phyloP scores from a whole-genome alignment of 1,284 basidiomycete species.

The Anthracocystis setariae region DNA sequence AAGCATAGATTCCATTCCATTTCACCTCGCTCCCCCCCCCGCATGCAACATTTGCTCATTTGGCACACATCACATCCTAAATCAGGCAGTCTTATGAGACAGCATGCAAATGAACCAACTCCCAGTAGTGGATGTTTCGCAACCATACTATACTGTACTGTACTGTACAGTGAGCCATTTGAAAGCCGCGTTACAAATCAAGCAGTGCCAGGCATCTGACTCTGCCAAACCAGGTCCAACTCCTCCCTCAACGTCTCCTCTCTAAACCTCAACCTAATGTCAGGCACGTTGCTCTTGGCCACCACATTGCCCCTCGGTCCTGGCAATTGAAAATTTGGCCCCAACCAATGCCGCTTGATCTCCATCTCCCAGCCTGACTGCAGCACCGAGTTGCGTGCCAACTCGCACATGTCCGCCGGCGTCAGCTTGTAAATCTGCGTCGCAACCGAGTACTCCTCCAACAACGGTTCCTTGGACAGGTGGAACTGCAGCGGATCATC shows the following conservation, averaged over 20 bases:
- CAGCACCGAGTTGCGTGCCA: conserved; percentile 93
- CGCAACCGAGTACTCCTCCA: conserved; percentile 98
- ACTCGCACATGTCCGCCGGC: conserved; percentile 76
- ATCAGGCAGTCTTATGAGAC: not conserved
- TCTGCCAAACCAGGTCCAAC: conserved; percentile 57
- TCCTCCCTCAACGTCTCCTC: conserved; percentile 89
- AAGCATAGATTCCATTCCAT: conserved; percentile 9
- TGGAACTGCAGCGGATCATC: conserved; percentile 79
- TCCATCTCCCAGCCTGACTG: conserved; percentile 99
- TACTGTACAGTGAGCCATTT: not conserved
- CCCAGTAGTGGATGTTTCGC: too few relatives aligned
- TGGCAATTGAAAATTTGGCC: conserved; percentile 80
- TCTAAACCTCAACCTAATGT: conserved; percentile 86
- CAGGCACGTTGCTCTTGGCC: conserved; percentile 85
- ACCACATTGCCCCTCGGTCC: conserved; percentile 64
- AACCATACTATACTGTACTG: not conserved
- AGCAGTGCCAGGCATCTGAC: not conserved
- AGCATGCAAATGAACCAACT: too few relatives aligned
- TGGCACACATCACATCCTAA: not conserved
- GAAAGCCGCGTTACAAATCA: not conserved
- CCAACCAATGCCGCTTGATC: conserved; percentile 87
- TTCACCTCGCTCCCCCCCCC: not conserved
- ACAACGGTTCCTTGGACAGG: conserved; percentile 77
- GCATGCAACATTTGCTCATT: not conserved
- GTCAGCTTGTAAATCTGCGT: conserved; percentile 72